Evolutionary conservation across 495 filamentous ascomycete genomes (phyloP).

Genomic region (Penicillium silybi): DNA sequence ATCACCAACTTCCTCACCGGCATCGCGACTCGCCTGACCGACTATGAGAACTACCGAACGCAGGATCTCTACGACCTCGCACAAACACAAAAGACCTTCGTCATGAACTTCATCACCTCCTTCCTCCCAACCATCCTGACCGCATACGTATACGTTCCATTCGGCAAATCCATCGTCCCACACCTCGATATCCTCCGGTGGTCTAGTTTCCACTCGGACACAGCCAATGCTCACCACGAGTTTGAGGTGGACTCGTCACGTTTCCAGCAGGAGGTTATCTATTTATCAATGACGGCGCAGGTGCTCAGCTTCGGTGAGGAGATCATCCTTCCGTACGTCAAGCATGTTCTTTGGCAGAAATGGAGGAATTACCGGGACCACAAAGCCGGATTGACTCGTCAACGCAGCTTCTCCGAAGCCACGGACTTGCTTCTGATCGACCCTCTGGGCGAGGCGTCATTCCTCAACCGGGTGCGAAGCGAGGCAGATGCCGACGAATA

Average conservation of each 20-base stretch:
- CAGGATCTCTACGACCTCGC: slow-evolving; percentile 73
- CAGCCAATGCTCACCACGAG: slow-evolving; percentile 26
- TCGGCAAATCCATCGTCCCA: slow-evolving; percentile 77
- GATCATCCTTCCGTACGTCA: slow-evolving; percentile 76
- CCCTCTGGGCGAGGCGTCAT: slow-evolving; percentile 64
- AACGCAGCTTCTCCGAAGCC: slow-evolving; percentile 23
- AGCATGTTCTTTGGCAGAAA: slow-evolving; percentile 50
- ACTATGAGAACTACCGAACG: slow-evolving; percentile 90
- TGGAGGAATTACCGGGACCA: slow-evolving; percentile 34
- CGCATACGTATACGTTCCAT: slow-evolving; percentile 94
- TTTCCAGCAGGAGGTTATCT: slow-evolving; percentile 88
- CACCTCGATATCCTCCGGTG: slow-evolving; percentile 74
- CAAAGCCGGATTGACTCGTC: slow-evolving; percentile 10
- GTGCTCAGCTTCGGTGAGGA: slow-evolving; percentile 84
- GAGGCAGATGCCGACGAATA: slow-evolving; percentile 81
- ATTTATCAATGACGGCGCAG: slow-evolving; percentile 90
- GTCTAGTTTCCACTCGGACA: slow-evolving; percentile 6
- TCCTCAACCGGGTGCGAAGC: slow-evolving; percentile 71
- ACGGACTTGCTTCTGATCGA: slow-evolving; percentile 43
- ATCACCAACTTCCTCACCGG: slow-evolving; percentile 68
- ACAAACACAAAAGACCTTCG: slow-evolving; percentile 84
- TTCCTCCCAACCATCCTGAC: slow-evolving; percentile 90
- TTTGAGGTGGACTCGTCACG: slow-evolving; percentile 78
- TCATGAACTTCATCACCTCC: slow-evolving; percentile 93
- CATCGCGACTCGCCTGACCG: slow-evolving; percentile 72